Base-by-base conservation (phyloP, 805 yeast species). In the Candida loeiensis region DNA sequence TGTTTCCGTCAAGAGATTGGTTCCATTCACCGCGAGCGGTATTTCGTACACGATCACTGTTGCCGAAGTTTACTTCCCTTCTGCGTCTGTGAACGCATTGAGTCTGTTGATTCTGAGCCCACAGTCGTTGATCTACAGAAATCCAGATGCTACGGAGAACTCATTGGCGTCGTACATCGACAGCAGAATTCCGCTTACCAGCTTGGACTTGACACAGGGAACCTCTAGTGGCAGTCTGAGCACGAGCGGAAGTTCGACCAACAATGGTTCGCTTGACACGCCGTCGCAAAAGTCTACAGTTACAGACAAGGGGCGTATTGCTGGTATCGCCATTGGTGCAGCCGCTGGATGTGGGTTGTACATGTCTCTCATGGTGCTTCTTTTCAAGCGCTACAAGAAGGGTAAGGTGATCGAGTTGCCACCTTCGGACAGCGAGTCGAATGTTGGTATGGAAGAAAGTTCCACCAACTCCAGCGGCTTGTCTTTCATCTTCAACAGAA, bases 21-120 rank as follows among this genome's bases (percentile, higher is more conserved):
- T 82, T 45, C 98, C 98, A 27, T 85, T 80, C 56, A 72, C 80
- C 13, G 74, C 86, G 2, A 42, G 48, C 11, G 71, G 66, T 21
- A 54, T 66, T 41, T 48, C 61, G 33, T 91, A 87, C 60, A 75
- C 88, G 45, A 86, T 86, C 40, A 85, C 97, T 0, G 85, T 90
- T 45, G 98, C 97, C 5, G 84, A 84, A 58, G 83, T 87, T 40
- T 88, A 85, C 58, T 83, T 88, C 66, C 95, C 95, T 16, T 58
- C 64, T 8, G 58, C 61, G 9, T 62, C 73, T 21, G 73, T 85
- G 13, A 50, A 58, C 1, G 56, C 65, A 0, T 68, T 91, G 46
- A 76, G 76, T 43, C 61, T 61, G 13, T 59, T 70, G 27, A 59
- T 91, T 31, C 62, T 67, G 37, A 63, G 79, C 42, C 47, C 70